Evolutionary conservation across 2,329 filamentous ascomycete species (phyloP), one percentile per base, ranked within the genome.

Genomic region (Aspergillus flavus): DNA sequence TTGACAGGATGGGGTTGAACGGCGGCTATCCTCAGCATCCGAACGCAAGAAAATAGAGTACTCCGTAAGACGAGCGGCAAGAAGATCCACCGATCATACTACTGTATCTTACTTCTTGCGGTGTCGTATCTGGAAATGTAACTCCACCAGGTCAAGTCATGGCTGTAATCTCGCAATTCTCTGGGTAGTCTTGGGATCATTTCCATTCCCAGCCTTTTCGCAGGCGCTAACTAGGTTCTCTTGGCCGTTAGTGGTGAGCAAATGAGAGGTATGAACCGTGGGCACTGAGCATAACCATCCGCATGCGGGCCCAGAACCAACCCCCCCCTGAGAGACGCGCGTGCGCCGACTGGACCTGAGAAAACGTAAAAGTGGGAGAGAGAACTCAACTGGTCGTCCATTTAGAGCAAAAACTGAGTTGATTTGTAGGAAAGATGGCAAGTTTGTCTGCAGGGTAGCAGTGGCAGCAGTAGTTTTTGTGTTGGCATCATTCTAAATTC

Each of bases 321-420:
- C 46, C 61, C 67, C 68, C 67, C 68, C 68, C 68, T 67, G 66
- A 67, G 64, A 57, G 68, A 66, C 68, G 66, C 68, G 68, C 63
- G 67, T 70, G 67, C 67, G 61, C 59, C 48, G 61, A 43, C 58
- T 43, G 48, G 26, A 32, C 45, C 46, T 57, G 60, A 50, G 56
- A 61, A 39, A 34, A 53, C 30, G 30, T 41, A 26, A 46, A 54
- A 58, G 48, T 34, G 34, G 21, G 21, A 46, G 26, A 58, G 54
- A 54, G 52, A 55, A 26, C 14, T 39, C 34, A 21, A 55, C 52
- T 55, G 52, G 32, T 54, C 7, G 30, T 54, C 12, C 10, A 12
- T 46, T 23, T 26, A 26, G 32, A 11, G 52, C n/a, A 9, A 39
- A 55, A 23, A 4, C 4, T 3, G 28, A 52, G 52, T 39, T 39